phyloP scores from a whole-genome alignment of 169 alveolate species.

The Theileria annulata region DNA sequence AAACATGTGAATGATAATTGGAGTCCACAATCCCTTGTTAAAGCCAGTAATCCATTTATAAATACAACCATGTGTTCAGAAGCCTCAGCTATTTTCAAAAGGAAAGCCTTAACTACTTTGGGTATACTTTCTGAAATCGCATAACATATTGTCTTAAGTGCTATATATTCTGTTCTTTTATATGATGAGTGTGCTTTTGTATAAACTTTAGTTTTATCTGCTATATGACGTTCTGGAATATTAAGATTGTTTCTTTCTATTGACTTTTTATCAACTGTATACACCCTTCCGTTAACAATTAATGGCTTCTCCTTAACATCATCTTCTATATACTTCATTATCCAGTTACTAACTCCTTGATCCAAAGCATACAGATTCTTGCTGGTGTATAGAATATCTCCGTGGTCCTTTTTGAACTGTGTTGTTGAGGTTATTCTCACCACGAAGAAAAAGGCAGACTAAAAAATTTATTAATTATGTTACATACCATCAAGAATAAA shows the following conservation, averaged over 20 bases:
- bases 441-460: neutral
- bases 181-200: constrained; percentile 33
- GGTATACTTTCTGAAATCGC: constrained; percentile 25
- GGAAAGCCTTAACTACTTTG: neutral
- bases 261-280: constrained; percentile 14
- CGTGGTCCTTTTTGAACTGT: constrained; percentile 36
- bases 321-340: neutral
- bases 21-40: constrained; percentile 30
- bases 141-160: constrained; percentile 45
- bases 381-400: constrained; percentile 29
- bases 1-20: constrained; percentile 1
- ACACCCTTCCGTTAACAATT: neutral
- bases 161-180: constrained; percentile 43
- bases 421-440: constrained; percentile 25
- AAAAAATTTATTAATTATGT: neutral
- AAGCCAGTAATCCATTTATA: constrained; percentile 39
- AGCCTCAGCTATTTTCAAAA: neutral
- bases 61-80: constrained; percentile 21
- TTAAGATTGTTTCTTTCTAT: constrained; percentile 40
- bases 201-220: constrained; percentile 32
- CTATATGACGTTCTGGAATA: constrained; percentile 29
- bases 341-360: constrained; percentile 9
- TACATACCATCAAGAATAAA: constrained; percentile 24
- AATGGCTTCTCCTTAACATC: constrained; percentile 3
- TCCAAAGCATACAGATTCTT: constrained; percentile 13